A percentile compares a stretch with the other conserved stretches of the same genome.
phyloP scores from a whole-genome alignment of 257 asterid genomes.

The Misopates orontium region DNA sequence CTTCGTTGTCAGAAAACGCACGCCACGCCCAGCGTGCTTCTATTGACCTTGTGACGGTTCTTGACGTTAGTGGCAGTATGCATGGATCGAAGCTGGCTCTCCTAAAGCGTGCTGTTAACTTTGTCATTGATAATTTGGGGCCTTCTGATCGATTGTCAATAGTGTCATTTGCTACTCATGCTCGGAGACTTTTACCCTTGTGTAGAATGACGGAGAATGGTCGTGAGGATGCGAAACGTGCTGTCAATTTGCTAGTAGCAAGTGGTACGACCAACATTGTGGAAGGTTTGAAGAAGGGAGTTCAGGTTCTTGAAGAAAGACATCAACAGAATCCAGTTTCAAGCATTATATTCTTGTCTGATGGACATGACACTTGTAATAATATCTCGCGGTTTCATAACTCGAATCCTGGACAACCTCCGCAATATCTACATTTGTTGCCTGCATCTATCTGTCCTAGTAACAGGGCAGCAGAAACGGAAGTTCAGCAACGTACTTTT shows the following conservation, averaged over 20 bases:
- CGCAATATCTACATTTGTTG: conserved; percentile 27
- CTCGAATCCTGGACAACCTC: conserved; percentile 4
- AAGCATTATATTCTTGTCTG: conserved; percentile 31
- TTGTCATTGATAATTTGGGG: conserved; percentile 36
- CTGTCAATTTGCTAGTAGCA: conserved; percentile 11
- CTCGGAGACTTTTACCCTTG: conserved; percentile 32
- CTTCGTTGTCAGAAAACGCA: conserved; percentile 8
- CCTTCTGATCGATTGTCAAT: conserved; percentile 36
- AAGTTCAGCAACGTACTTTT: background rate
- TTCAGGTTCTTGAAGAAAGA: conserved; percentile 32
- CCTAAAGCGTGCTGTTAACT: conserved; percentile 28
- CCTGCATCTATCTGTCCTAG: conserved; percentile 31
- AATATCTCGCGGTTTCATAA: background rate
- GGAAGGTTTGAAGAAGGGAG: conserved; percentile 37
- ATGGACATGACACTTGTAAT: conserved; percentile 31
- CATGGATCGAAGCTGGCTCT: conserved; percentile 27
- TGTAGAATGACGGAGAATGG: conserved; percentile 35
- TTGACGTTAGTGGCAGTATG: conserved; percentile 42
- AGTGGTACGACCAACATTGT: conserved; percentile 28
- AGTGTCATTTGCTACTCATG: conserved; percentile 29
- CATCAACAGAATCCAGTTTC: conserved; percentile 24
- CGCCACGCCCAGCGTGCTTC: conserved; percentile 23
- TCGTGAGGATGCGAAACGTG: conserved; percentile 29
- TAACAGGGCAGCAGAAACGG: background rate
- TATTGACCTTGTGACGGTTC: conserved; percentile 36